A percentile compares a stretch with the other conserved stretches of the same genome.
Conservation (phyloP, 192 early-diverging fungal species). For the Backusella westeae region DNA sequence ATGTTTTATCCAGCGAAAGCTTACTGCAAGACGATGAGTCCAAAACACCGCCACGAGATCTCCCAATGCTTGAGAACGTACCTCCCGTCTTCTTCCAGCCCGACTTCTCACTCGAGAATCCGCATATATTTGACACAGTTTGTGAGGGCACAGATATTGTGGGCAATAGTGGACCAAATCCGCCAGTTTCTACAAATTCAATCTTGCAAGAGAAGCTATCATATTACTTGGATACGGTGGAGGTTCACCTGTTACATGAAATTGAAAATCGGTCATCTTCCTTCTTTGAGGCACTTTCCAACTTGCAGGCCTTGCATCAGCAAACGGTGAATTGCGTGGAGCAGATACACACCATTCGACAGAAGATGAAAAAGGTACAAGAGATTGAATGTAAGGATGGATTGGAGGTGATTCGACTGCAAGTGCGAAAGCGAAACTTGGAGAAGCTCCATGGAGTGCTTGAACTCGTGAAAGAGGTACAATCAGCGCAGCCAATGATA, state of each 20-base stretch:
- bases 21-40: conserved; percentile 33
- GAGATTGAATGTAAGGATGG: conserved; percentile 71
- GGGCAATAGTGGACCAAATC: conserved; percentile 36
- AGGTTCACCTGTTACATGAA: conserved; percentile 91
- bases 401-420: conserved; percentile 78
- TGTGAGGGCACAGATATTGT: conserved; percentile 70
- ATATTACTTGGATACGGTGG: conserved; percentile 88
- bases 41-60: conserved; percentile 42
- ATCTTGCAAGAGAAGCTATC: conserved; percentile 90
- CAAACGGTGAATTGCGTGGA: conserved; percentile 89
- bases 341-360: conserved; percentile 80
- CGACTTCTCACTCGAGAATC: conserved; percentile 86
- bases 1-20: conserved; percentile 33
- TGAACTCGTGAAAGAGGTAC: conserved; percentile 70
- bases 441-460: conserved; percentile 65
- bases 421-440: conserved; percentile 73
- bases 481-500: conserved; percentile 80
- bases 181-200: conserved; percentile 58
- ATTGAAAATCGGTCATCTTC: conserved; percentile 92
- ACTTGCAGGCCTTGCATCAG: conserved; percentile 87
- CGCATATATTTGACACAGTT: conserved; percentile 84
- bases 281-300: conserved; percentile 93
- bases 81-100: conserved; percentile 87
- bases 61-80: conserved; percentile 78
- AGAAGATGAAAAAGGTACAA: conserved; percentile 62